Evolutionary conservation across 306 rosid genomes (phyloP).

Genomic region (Corylus heterophylla): DNA sequence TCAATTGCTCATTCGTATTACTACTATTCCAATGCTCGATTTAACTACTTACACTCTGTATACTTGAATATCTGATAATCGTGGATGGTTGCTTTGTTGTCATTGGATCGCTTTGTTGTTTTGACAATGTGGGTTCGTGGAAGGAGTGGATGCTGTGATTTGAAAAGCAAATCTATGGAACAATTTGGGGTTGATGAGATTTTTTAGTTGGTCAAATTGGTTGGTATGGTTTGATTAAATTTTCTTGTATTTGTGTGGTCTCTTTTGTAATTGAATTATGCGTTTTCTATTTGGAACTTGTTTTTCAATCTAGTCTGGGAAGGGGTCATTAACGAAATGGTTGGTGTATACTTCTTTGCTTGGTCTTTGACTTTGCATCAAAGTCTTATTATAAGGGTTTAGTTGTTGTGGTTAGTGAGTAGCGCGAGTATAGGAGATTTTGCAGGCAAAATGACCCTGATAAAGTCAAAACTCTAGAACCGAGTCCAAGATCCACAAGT

Average conservation of each 20-base stretch:
- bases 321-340: neutral
- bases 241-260: neutral
- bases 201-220: neutral
- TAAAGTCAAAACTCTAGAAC: neutral
- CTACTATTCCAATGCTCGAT: too few relatives aligned
- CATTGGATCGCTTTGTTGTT: neutral
- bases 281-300: too few relatives aligned
- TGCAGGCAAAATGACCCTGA: neutral
- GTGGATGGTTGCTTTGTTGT: too few relatives aligned
- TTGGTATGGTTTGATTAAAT: neutral
- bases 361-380: too few relatives aligned
- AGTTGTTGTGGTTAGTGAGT: too few relatives aligned
- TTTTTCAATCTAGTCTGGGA: neutral
- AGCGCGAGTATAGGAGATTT: too few relatives aligned
- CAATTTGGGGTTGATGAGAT: neutral
- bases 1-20: too few relatives aligned
- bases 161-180: neutral
- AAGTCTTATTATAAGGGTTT: too few relatives aligned
- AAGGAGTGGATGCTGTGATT: neutral
- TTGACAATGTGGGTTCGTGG: neutral
- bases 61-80: too few relatives aligned
- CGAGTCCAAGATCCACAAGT: neutral
- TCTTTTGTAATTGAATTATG: neutral
- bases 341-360: neutral
- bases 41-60: too few relatives aligned